Evolutionary conservation across 306 rosid species (phyloP).

Genomic region (Fragaria iinumae): DNA sequence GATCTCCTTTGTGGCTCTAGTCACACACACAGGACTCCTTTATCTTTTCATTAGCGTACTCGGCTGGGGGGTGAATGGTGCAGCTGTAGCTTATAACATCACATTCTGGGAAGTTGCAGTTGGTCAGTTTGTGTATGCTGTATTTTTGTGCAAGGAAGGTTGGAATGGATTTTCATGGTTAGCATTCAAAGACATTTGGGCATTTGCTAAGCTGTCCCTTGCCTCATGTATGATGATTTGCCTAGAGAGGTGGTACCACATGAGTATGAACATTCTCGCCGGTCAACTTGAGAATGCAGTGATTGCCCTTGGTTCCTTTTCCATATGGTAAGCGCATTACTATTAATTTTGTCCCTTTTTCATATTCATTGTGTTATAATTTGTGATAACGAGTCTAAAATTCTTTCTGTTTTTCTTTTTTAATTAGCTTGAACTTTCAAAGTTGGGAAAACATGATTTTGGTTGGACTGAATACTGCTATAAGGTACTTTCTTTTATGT

Average conservation of each 20-base stretch:
- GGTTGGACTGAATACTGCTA: slow-evolving; percentile 13
- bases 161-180: slow-evolving; percentile 59
- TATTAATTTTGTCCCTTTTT: neutral
- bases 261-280: slow-evolving; percentile 21
- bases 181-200: slow-evolving; percentile 59
- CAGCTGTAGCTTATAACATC: slow-evolving; percentile 51
- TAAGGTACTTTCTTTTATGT: slow-evolving; percentile 8
- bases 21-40: slow-evolving; percentile 45
- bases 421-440: slow-evolving; percentile 22
- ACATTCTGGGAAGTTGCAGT: slow-evolving; percentile 51
- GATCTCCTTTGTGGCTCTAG: slow-evolving; percentile 52
- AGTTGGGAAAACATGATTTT: slow-evolving; percentile 18
- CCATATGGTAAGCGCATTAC: slow-evolving; percentile 37
- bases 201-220: slow-evolving; percentile 55
- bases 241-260: slow-evolving; percentile 45
- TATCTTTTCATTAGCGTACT: slow-evolving; percentile 41
- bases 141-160: slow-evolving; percentile 52
- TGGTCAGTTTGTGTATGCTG: slow-evolving; percentile 55
- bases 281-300: slow-evolving; percentile 43
- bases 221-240: slow-evolving; percentile 65
- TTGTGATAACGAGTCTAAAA: neutral
- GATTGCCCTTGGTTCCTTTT: slow-evolving; percentile 43
- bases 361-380: neutral
- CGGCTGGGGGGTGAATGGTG: slow-evolving; percentile 52
- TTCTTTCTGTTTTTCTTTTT: neutral